Conservation (phyloP, 495 filamentous ascomycete species). For the Xylaria flabelliformis region DNA sequence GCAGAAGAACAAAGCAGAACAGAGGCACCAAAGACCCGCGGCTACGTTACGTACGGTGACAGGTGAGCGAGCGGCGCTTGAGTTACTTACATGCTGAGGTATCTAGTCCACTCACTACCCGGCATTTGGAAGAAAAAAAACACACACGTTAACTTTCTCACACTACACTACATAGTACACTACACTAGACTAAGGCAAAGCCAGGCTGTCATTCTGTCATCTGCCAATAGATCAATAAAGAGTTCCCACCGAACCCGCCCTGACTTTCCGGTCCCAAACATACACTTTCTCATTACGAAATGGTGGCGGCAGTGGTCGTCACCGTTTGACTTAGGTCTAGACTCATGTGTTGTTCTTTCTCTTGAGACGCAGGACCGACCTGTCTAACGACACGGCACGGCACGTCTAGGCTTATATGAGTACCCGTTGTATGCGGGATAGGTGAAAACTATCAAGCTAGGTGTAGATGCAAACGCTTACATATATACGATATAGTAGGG, state of each 20-base stretch:
- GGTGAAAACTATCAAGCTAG: not conserved
- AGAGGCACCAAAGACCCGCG: not conserved
- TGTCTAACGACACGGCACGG: not conserved
- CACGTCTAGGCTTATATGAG: not conserved
- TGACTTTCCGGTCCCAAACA: not conserved
- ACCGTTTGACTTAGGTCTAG: constrained; percentile 9
- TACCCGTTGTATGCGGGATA: not conserved
- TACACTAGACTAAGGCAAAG: not conserved
- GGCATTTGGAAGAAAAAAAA: no score
- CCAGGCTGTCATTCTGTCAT: constrained; percentile 1
- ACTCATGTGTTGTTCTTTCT: constrained; percentile 26
- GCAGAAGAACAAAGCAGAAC: constrained; percentile 21
- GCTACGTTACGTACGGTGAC: not conserved
- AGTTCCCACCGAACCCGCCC: not conserved
- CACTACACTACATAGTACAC: no score
- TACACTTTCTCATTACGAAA: not conserved
- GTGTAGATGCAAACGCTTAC: not conserved
- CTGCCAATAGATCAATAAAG: constrained; percentile 14
- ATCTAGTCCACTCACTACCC: not conserved
- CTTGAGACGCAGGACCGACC: not conserved
- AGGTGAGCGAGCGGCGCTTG: not conserved
- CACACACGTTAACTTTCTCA: not conserved
- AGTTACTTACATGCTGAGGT: not conserved
- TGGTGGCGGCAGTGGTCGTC: not conserved
- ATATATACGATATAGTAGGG: not conserved